Percentiles rank a stretch among this genome's conserved stretches.
Evolutionary conservation across 306 rosid genomes (phyloP).

Genomic region (Inga laurina): DNA sequence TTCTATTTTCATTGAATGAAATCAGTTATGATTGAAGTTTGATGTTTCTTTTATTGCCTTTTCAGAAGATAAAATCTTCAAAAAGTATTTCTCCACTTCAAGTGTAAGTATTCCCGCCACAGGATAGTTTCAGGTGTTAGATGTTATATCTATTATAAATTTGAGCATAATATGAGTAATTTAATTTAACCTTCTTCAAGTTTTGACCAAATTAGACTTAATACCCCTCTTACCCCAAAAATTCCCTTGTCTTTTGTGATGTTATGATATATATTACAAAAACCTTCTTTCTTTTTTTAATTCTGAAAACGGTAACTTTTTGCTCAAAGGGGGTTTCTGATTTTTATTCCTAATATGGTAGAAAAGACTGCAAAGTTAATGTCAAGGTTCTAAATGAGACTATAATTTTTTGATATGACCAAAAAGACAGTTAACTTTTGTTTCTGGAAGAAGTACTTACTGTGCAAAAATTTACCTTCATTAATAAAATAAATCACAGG

Average conservation of each 20-base stretch:
- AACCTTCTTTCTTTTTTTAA: neutral
- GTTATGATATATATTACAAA: neutral
- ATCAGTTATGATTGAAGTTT: slow-evolving; percentile 35
- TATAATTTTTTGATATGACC: neutral
- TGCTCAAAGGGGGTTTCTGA: neutral
- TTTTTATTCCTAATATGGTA: neutral
- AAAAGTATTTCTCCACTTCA: slow-evolving; percentile 48
- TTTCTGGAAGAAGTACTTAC: neutral
- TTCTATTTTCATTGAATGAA: slow-evolving; percentile 30
- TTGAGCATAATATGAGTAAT: neutral
- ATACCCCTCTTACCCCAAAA: neutral
- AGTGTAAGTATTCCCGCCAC: slow-evolving; percentile 53
- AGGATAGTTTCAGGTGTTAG: slow-evolving; percentile 5
- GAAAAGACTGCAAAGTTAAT: neutral
- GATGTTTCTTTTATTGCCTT: slow-evolving; percentile 33
- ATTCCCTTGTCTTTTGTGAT: neutral
- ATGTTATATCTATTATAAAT: slow-evolving; percentile 1
- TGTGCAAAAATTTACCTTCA: neutral
- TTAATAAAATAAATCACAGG: neutral
- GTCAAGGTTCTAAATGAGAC: neutral
- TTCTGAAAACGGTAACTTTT: neutral
- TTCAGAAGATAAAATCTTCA: slow-evolving; percentile 68
- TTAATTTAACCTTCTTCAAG: neutral
- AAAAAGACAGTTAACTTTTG: neutral
- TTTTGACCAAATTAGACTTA: neutral